Evolutionary conservation across 192 early-diverging fungal species (phyloP).

Genomic region (Phycomyces blakesleeanus): DNA sequence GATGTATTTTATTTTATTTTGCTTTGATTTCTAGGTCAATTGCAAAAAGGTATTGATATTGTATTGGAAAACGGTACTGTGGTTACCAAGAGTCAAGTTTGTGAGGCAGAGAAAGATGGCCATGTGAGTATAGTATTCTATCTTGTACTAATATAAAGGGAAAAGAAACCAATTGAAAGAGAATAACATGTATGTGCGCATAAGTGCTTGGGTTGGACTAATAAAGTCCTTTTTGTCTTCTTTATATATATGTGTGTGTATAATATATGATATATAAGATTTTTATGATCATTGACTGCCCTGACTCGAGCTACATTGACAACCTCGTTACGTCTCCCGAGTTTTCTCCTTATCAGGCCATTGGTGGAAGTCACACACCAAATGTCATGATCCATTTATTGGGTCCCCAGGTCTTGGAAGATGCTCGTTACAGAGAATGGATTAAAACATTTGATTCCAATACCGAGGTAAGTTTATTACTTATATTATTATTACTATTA

Average conservation of each 20-base stretch:
- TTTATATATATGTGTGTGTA: not conserved
- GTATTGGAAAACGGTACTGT: conserved; percentile 55
- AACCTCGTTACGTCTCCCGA: conserved; percentile 38
- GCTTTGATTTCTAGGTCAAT: too few species aligned
- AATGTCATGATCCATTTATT: conserved; percentile 66
- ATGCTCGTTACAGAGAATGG: conserved; percentile 68
- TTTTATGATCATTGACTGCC: conserved; percentile 71
- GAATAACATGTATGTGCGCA: too few species aligned
- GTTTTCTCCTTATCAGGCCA: conserved; percentile 36
- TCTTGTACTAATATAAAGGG: too few species aligned
- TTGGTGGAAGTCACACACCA: conserved; percentile 20
- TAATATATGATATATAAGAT: conserved; percentile 37
- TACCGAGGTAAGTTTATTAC: conserved; percentile 48
- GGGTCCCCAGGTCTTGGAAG: conserved; percentile 58
- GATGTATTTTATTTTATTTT: too few species aligned
- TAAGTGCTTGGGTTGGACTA: too few species aligned
- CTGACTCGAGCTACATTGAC: conserved; percentile 49
- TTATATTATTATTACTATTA: too few species aligned
- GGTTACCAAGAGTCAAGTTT: conserved; percentile 70
- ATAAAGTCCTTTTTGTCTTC: not conserved
- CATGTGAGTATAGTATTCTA: conserved; percentile 28
- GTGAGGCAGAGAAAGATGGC: conserved; percentile 25
- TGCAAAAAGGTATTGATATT: conserved; percentile 61
- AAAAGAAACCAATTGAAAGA: too few species aligned
- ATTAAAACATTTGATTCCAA: conserved; percentile 64